phyloP scores from a whole-genome alignment of 106 monocot species.

The Dendrobium officinale region DNA sequence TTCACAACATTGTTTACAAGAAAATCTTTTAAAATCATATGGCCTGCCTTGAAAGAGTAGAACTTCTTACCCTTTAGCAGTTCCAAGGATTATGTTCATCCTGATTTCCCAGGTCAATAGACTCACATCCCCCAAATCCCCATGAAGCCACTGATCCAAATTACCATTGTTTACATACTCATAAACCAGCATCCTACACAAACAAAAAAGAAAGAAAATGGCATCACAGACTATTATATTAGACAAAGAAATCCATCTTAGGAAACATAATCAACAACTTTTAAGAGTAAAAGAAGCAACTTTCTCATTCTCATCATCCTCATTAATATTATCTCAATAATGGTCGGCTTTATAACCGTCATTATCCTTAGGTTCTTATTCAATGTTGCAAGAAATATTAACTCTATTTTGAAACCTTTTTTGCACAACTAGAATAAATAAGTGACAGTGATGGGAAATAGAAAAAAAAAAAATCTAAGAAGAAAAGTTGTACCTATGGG shows the following conservation, averaged over 20 bases:
- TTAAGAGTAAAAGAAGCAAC: too few relatives aligned
- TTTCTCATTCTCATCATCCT: too few relatives aligned
- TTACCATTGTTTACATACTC: conserved; percentile 21
- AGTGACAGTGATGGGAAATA: too few relatives aligned
- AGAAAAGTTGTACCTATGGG: conserved; percentile 16
- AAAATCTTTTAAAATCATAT: neutral
- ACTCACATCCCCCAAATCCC: conserved; percentile 25
- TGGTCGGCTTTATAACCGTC: too few relatives aligned
- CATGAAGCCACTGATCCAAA: conserved; percentile 40
- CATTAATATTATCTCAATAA: too few relatives aligned
- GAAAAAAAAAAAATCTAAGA: too few relatives aligned
- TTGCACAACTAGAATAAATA: too few relatives aligned
- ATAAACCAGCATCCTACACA: too few relatives aligned
- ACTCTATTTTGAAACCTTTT: too few relatives aligned
- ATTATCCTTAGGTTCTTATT: too few relatives aligned
- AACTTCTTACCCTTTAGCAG: conserved; percentile 26
- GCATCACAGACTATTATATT: conserved; percentile 14
- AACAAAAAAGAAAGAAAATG: conserved; percentile 17
- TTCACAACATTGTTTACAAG: neutral
- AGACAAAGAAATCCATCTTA: neutral
- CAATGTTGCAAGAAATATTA: too few relatives aligned
- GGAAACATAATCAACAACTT: too few relatives aligned
- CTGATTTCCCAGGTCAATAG: conserved; percentile 22
- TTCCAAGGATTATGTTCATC: conserved; percentile 12
- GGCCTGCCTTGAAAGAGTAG: neutral